phyloP scores from a whole-genome alignment of 768 basidiomycete species.

The Hericium erinaceus region DNA sequence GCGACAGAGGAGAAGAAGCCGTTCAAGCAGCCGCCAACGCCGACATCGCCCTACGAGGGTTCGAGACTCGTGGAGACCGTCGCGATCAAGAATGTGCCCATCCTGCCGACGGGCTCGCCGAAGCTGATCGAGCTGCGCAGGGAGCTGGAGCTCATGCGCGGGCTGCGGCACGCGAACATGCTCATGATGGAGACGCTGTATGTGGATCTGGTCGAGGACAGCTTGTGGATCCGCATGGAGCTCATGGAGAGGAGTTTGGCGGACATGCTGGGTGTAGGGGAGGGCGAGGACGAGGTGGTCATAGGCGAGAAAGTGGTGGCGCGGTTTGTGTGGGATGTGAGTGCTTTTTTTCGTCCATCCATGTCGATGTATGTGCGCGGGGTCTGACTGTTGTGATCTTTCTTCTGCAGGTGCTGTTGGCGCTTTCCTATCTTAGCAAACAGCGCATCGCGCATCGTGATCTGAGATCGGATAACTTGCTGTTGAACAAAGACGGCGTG shows the following conservation, averaged over 20 bases:
- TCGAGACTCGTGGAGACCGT: conserved; percentile 27
- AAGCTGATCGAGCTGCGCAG: conserved; percentile 56
- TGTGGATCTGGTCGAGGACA: conserved; percentile 43
- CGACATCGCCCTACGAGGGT: conserved; percentile 9
- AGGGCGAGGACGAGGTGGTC: conserved; percentile 59
- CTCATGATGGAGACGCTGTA: conserved; percentile 63
- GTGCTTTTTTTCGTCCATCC: conserved; percentile 20
- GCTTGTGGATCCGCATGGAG: conserved; percentile 84
- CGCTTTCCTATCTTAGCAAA: conserved; percentile 54
- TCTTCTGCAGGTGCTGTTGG: conserved; percentile 45
- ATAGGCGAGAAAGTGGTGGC: conserved; percentile 64
- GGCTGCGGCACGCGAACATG: conserved; percentile 51
- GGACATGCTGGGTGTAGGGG: conserved; percentile 56
- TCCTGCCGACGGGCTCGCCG: conserved; percentile 45
- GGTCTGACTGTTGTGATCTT: background rate
- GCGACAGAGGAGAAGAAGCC: background rate
- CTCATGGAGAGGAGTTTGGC: conserved; percentile 84
- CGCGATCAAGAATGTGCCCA: conserved; percentile 67
- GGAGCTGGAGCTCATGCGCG: conserved; percentile 52
- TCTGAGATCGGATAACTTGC: conserved; percentile 74
- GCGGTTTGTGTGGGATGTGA: conserved; percentile 68
- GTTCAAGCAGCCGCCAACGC: conserved; percentile 4
- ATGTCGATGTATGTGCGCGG: background rate
- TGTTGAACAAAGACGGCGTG: conserved; percentile 59
- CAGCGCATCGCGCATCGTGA: conserved; percentile 75